These are phyloP conservation scores for Aspergillus coremiiformis DNA, from an alignment of 495 filamentous ascomycete genomes.

Conservation along the genomic window DNA sequence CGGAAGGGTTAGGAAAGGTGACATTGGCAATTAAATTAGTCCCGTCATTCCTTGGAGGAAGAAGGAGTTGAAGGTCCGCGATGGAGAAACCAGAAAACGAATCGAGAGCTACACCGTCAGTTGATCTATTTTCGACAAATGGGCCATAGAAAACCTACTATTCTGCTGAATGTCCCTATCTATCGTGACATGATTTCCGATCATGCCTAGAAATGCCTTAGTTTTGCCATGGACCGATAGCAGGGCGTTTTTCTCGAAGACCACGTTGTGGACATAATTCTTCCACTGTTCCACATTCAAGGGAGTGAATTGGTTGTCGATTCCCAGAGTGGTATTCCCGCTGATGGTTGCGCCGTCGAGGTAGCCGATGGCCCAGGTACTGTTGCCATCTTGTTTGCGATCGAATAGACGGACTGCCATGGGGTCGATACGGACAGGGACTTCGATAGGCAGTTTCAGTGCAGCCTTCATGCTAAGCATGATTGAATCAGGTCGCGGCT, in stretches of 20 bases:
- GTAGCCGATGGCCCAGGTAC: constrained; percentile 21
- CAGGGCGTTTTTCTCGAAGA: constrained; percentile 23
- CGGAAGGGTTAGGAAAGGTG: constrained; percentile 33
- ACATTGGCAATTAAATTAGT: constrained; percentile 32
- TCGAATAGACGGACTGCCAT: constrained; percentile 29
- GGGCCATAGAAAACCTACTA: constrained; percentile 16
- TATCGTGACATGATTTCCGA: constrained; percentile 30
- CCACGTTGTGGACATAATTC: constrained; percentile 28
- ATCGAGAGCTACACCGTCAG: constrained; percentile 16
- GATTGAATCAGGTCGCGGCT: constrained; percentile 27
- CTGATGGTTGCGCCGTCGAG: constrained; percentile 23
- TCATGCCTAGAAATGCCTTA: constrained; percentile 27
- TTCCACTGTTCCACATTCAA: constrained; percentile 25
- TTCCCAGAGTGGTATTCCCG: constrained; percentile 31
- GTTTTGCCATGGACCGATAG: constrained; percentile 28
- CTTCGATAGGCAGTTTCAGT: constrained; percentile 27
- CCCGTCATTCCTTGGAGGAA: constrained; percentile 21
- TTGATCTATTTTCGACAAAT: neutral
- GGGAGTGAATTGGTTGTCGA: constrained; percentile 17
- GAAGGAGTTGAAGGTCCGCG: constrained; percentile 14
- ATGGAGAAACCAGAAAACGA: constrained; percentile 26
- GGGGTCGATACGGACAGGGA: constrained; percentile 34
- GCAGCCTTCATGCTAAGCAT: constrained; percentile 28
- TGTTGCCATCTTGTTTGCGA: constrained; percentile 18
- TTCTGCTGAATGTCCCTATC: constrained; percentile 31